Percentiles rank a stretch among this genome's conserved stretches.
phyloP scores from a whole-genome alignment of 2,329 filamentous ascomycete genomes.

The Colletotrichum camelliae region DNA sequence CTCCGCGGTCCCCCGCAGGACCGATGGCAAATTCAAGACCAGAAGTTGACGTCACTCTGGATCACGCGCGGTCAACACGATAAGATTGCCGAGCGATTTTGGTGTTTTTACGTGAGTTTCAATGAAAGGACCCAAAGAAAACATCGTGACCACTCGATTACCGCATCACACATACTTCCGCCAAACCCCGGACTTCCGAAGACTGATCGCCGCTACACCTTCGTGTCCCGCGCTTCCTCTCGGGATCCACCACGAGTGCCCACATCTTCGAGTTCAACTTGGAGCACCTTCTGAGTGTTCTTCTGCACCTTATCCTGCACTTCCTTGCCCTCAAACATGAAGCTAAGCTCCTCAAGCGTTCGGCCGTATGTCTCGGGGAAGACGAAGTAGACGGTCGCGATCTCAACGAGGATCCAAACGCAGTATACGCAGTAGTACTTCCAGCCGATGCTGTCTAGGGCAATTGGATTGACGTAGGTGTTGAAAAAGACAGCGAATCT shows the following conservation, averaged over 20 bases:
- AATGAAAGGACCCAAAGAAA: neutral
- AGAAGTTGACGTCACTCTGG: neutral
- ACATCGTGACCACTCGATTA: neutral
- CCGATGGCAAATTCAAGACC: neutral
- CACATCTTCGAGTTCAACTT: constrained; percentile 14
- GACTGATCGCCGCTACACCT: neutral
- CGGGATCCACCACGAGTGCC: neutral
- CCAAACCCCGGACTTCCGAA: neutral
- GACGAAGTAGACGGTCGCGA: constrained; percentile 72
- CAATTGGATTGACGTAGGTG: constrained; percentile 52
- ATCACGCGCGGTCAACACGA: neutral
- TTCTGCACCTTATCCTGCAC: constrained; percentile 19
- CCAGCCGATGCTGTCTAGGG: constrained; percentile 43
- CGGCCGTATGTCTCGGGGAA: constrained; percentile 87
- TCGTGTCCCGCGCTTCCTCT: neutral
- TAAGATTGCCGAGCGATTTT: neutral
- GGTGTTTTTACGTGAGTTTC: neutral
- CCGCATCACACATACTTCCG: neutral
- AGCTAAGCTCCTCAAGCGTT: constrained; percentile 71
- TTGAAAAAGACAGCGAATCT: constrained; percentile 48
- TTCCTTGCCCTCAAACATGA: constrained; percentile 29
- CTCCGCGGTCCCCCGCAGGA: neutral
- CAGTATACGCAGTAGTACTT: constrained; percentile 49
- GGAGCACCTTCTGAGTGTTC: constrained; percentile 20
- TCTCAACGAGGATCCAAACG: constrained; percentile 47